These are phyloP conservation scores for Arthrinium puccinioides DNA, from an alignment of 2,329 filamentous ascomycete species.

Conservation along the genomic window DNA sequence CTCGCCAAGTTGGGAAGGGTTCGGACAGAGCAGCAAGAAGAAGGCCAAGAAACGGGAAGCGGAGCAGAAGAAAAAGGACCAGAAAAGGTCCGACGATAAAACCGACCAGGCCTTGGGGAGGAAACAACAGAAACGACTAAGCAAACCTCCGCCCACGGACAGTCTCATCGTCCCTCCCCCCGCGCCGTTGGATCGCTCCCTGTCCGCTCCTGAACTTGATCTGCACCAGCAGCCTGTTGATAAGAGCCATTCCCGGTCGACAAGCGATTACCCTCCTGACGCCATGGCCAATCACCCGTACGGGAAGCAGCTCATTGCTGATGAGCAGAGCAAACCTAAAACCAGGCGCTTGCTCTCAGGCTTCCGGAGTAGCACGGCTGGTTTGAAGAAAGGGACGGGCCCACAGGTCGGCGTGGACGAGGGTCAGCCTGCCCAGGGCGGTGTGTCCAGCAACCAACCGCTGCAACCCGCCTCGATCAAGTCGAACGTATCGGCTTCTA, in stretches of 20 bases:
- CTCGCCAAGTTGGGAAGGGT: constrained; percentile 56
- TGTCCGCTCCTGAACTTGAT: constrained; percentile 18
- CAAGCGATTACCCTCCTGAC: constrained; percentile 6
- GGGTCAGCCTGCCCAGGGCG: constrained; percentile 6
- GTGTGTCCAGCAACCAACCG: constrained; percentile 9
- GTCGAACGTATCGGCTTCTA: constrained; percentile 18
- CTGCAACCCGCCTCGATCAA: constrained; percentile 19
- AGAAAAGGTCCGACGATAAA: constrained; percentile 27
- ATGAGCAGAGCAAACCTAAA: constrained; percentile 17
- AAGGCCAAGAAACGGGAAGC: constrained; percentile 34
- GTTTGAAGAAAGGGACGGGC: constrained; percentile 16
- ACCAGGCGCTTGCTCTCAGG: constrained; percentile 20
- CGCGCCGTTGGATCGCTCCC: constrained; percentile 15
- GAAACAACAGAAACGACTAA: constrained; percentile 28
- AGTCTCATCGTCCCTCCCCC: constrained; percentile 17
- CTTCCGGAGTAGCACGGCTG: constrained; percentile 18
- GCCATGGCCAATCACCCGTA: constrained; percentile 12
- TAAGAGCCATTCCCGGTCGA: constrained; percentile 10
- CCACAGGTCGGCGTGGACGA: constrained; percentile 11
- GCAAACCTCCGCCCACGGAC: constrained; percentile 25
- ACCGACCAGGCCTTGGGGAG: constrained; percentile 29
- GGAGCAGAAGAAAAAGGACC: constrained; percentile 33
- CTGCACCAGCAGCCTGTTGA: constrained; percentile 10
- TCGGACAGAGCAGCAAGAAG: constrained; percentile 45
- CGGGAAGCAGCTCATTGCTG: constrained; percentile 3